Evolutionary conservation across 345 rosid species (phyloP).

Genomic region (Rhodomyrtus tomentosa): DNA sequence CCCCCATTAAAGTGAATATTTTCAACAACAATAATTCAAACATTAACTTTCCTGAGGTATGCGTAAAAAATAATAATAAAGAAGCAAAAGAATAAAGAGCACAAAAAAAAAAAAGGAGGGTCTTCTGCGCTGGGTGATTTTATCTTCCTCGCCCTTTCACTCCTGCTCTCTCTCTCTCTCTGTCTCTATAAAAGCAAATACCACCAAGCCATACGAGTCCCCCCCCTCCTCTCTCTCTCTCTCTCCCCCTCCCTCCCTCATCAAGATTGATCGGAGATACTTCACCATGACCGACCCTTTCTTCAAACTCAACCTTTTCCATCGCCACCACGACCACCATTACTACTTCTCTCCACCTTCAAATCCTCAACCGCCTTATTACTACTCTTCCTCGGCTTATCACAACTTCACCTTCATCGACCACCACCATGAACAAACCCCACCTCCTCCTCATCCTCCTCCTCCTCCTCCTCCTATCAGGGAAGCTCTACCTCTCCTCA

Average conservation of each 20-base stretch:
- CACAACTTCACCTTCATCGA: neutral
- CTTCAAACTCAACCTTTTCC: conserved; percentile 46
- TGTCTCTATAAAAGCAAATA: conserved; percentile 28
- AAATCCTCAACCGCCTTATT: conserved; percentile 11
- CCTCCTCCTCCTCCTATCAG: conserved; percentile 85
- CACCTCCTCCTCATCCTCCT: conserved; percentile 52
- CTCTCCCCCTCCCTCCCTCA: neutral
- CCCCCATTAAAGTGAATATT: neutral
- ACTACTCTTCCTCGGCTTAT: neutral
- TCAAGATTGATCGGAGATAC: neutral
- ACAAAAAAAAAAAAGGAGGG: neutral
- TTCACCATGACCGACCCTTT: conserved; percentile 77
- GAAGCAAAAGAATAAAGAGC: neutral
- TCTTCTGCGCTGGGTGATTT: neutral
- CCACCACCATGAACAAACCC: neutral
- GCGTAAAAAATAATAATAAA: neutral
- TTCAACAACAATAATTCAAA: neutral
- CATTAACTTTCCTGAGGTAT: neutral
- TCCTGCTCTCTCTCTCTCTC: neutral
- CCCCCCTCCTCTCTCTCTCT: neutral
- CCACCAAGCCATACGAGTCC: conserved; percentile 28
- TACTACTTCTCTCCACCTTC: conserved; percentile 31
- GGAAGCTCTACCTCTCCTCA: conserved; percentile 76
- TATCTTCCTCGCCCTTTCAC: neutral
- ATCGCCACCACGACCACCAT: conserved; percentile 37